Percentiles rank a stretch among this genome's conserved stretches.
Conservation (phyloP, 257 asterid genomes). For the Striga asiatica region DNA sequence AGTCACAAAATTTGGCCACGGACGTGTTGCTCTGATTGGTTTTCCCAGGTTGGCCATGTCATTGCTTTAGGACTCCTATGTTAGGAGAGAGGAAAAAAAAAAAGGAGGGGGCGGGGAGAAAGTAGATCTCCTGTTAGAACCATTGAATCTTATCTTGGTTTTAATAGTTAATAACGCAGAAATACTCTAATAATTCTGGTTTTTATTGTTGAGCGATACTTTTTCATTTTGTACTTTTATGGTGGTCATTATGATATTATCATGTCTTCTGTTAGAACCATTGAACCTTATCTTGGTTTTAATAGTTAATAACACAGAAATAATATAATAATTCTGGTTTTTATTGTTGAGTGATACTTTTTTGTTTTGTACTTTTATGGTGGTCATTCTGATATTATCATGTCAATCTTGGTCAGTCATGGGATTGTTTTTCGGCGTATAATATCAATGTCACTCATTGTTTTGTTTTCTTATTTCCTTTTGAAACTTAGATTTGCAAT, state of each 20-base stretch:
- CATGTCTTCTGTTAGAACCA: background rate
- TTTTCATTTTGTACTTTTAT: no score
- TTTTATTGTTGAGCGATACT: no score
- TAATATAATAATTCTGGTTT: background rate
- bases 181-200: constrained; percentile 2
- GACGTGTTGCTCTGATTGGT: constrained; percentile 94
- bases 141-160: background rate
- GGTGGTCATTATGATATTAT: no score
- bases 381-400: background rate
- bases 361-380: constrained; percentile 3
- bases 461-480: background rate
- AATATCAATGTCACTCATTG: background rate
- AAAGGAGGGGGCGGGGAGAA: no score
- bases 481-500: background rate
- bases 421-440: constrained; percentile 2
- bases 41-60: constrained; percentile 75
- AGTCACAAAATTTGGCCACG: constrained; percentile 95
- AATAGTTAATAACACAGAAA: constrained; percentile 2
- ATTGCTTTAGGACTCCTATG: background rate
- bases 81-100: background rate
- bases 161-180: background rate
- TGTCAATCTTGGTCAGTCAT: constrained; percentile 5
- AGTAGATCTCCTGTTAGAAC: background rate
- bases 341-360: no score
- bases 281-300: background rate